Base-by-base conservation (phyloP, 176 grass and related monocot genomes). In the Alopecurus myosuroides region DNA sequence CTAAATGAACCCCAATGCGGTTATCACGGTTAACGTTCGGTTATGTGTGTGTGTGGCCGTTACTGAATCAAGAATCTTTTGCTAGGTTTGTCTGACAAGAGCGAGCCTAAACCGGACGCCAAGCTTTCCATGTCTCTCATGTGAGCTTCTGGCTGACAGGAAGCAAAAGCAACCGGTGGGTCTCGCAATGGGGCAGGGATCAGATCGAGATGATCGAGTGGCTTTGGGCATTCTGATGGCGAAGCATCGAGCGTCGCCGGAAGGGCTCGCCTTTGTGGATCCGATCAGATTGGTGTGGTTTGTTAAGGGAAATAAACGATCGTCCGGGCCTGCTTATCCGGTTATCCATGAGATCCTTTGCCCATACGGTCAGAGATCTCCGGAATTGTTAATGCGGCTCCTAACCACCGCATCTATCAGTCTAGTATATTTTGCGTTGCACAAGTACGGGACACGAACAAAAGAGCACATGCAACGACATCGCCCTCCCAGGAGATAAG, bases 291-390 rank as follows among this genome's bases (percentile, higher is more conserved):
- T n/a, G n/a, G n/a, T n/a, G n/a, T 64, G 75, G 53, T 11, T 20
- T 72, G 42, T 84, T 57, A 22, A 37, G 45, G 74, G 31, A 62
- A 52, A 72, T 31, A 61, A 40, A 31, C 5, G 40, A 1, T 20
- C 41, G 64, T 78, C 41, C 12, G 12, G 8, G 52, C 52, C 23
- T 1, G 40, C 64, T 88, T 83, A 88, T 88, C 74, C 23, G 13
- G 5, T 72, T 83, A 79, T 73, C 74, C 65, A n/a, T 26, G 7
- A 11, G 25, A 64, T 73, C 6, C 46, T 26, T 9, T 33, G 74
- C 81, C 64, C 65, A 42, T 42, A 12, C 11, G 44, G 44, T 45
- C 2, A 13, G 66, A 34, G 67, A 80, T 66, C 9, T 9, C 25
- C 19, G 7, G 10, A 40, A 46, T 44, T 13, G 23, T n/a, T 30